These are phyloP conservation scores for Fusarium devonianum DNA, from an alignment of 2,329 filamentous ascomycete species.

Conservation along the genomic window DNA sequence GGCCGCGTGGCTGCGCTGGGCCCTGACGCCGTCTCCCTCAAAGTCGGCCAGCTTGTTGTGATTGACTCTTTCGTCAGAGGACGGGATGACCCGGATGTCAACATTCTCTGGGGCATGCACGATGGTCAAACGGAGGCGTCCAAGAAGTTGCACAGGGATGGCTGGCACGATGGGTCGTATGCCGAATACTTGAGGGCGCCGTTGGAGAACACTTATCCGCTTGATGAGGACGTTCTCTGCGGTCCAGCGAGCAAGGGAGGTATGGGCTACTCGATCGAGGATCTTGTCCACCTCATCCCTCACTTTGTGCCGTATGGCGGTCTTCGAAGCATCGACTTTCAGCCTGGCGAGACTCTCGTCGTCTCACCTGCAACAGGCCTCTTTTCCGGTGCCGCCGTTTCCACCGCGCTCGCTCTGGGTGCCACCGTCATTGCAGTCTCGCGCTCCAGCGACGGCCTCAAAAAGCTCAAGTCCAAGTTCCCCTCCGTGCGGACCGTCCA, in stretches of 20 bases:
- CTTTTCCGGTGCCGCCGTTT: conserved; percentile 57
- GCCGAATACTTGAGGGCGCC: conserved; percentile 44
- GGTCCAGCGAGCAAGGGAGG: conserved; percentile 24
- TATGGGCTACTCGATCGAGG: conserved; percentile 49
- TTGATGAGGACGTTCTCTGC: conserved; percentile 45
- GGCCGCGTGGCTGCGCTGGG: conserved; percentile 48
- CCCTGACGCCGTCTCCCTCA: conserved; percentile 44
- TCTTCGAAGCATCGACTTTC: conserved; percentile 51
- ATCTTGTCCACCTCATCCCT: conserved; percentile 49
- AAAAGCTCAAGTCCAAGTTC: conserved; percentile 39
- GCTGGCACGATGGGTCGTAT: conserved; percentile 45
- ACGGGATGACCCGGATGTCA: conserved; percentile 42
- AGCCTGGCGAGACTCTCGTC: conserved; percentile 58
- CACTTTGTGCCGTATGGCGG: conserved; percentile 55
- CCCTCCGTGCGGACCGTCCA: conserved; percentile 48
- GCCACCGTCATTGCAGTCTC: conserved; percentile 61
- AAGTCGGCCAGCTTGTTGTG: conserved; percentile 45
- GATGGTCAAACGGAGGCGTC: conserved; percentile 38
- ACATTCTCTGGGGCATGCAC: conserved; percentile 44
- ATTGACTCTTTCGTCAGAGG: conserved; percentile 44
- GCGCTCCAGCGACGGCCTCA: conserved; percentile 49
- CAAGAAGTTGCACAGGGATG: conserved; percentile 39
- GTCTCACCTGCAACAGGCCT: conserved; percentile 58
- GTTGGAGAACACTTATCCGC: conserved; percentile 45
- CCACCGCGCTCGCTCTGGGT: conserved; percentile 58